Conservation (phyloP, 2,329 filamentous ascomycete genomes). For the Fusarium sp. region DNA sequence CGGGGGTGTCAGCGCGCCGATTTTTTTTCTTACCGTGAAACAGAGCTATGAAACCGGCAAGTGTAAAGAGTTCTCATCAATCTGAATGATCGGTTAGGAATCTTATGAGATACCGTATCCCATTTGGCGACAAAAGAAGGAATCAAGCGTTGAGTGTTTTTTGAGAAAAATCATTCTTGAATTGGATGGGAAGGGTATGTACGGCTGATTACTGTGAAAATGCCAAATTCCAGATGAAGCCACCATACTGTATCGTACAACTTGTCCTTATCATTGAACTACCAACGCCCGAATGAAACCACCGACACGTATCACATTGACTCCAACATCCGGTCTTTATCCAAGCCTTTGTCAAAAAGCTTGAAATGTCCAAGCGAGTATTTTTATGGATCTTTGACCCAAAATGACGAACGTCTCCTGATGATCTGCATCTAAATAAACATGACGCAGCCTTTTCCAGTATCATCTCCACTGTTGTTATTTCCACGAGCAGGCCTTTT, state of each 20-base stretch:
- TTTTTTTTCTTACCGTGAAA: background rate
- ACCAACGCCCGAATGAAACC: background rate
- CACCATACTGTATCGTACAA: too few relatives aligned
- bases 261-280: background rate
- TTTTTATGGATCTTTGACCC: constrained; percentile 9
- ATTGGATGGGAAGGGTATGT: too few relatives aligned
- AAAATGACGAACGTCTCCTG: constrained; percentile 2
- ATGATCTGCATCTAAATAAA: constrained; percentile 19
- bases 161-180: too few relatives aligned
- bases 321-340: background rate
- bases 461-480: too few relatives aligned
- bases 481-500: background rate
- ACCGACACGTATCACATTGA: background rate
- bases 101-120: background rate
- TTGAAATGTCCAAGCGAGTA: background rate
- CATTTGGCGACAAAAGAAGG: too few relatives aligned
- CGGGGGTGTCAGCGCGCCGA: background rate
- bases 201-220: too few relatives aligned
- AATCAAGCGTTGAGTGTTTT: too few relatives aligned
- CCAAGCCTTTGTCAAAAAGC: constrained; percentile 2
- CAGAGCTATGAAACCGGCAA: background rate
- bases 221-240: too few relatives aligned
- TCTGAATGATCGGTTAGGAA: background rate
- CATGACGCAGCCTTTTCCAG: too few relatives aligned
- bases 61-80: background rate